These are phyloP conservation scores for Pythium vanterpoolii DNA, from an alignment of 352 stramenopile species.

Conservation along the genomic window DNA sequence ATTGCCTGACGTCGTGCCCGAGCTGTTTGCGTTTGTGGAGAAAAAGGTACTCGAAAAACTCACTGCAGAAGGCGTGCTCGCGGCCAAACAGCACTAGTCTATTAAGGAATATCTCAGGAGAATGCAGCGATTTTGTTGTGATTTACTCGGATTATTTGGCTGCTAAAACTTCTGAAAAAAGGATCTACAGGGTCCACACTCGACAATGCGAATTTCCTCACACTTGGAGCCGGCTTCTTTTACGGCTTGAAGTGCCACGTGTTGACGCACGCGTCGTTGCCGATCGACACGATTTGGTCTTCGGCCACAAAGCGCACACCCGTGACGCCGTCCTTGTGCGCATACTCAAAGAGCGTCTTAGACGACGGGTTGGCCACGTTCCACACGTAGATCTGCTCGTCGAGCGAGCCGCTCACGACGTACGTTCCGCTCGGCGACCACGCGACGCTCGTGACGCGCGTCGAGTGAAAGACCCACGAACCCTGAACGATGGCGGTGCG, in stretches of 20 bases:
- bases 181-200: neutral
- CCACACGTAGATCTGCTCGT: slow-evolving; percentile 98
- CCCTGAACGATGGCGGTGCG: slow-evolving; percentile 86
- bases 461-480: slow-evolving; percentile 96
- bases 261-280: slow-evolving; percentile 82
- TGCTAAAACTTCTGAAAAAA: slow-evolving; percentile 1
- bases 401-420: slow-evolving; percentile 90
- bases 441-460: slow-evolving; percentile 90
- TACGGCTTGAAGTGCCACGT: slow-evolving; percentile 55
- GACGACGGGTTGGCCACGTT: slow-evolving; percentile 74
- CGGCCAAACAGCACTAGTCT: slow-evolving; percentile 1
- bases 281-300: slow-evolving; percentile 70
- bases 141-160: slow-evolving; percentile 9
- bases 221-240: neutral
- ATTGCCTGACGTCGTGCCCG: slow-evolving; percentile 62
- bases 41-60: slow-evolving; percentile 55
- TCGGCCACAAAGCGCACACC: slow-evolving; percentile 70
- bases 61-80: slow-evolving; percentile 43
- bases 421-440: slow-evolving; percentile 92
- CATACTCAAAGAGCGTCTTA: slow-evolving; percentile 71
- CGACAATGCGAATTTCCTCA: neutral
- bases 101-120: neutral
- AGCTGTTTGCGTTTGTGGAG: slow-evolving; percentile 72
- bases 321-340: slow-evolving; percentile 81
- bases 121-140: slow-evolving; percentile 7